These are phyloP conservation scores for Hypoxylon sp. DNA, from an alignment of 2,329 filamentous ascomycete species.

Conservation along the genomic window DNA sequence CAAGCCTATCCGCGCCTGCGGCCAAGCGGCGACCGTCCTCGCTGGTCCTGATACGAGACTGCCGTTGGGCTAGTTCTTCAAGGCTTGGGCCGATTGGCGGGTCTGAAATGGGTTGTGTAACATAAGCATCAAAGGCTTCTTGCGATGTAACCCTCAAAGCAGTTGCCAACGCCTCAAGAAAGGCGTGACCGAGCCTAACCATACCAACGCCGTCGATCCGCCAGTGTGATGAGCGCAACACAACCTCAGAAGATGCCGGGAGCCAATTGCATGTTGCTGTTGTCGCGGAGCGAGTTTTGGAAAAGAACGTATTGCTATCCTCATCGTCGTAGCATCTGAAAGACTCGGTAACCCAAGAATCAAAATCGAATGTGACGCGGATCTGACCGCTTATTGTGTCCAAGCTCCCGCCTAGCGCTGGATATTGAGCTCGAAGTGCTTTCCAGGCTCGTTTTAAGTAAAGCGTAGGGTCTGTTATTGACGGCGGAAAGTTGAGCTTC, in stretches of 20 bases:
- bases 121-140: background rate
- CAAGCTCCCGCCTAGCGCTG: background rate
- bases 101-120: background rate
- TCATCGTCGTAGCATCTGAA: background rate
- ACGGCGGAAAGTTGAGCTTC: background rate
- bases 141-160: background rate
- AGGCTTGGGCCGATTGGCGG: background rate
- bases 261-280: background rate
- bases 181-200: background rate
- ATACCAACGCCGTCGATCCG: background rate
- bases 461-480: background rate
- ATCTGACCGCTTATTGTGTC: background rate
- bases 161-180: background rate
- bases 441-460: background rate
- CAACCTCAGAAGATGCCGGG: background rate
- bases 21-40: background rate
- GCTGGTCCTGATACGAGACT: background rate
- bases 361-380: background rate
- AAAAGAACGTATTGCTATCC: background rate
- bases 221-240: background rate
- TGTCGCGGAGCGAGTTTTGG: background rate
- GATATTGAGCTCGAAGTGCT: background rate
- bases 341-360: background rate
- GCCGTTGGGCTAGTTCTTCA: background rate
- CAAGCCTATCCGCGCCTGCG: background rate